A percentile compares a stretch with the other conserved stretches of the same genome.
Conservation (phyloP, 495 filamentous ascomycete genomes). For the Chlorociboria aeruginascens region DNA sequence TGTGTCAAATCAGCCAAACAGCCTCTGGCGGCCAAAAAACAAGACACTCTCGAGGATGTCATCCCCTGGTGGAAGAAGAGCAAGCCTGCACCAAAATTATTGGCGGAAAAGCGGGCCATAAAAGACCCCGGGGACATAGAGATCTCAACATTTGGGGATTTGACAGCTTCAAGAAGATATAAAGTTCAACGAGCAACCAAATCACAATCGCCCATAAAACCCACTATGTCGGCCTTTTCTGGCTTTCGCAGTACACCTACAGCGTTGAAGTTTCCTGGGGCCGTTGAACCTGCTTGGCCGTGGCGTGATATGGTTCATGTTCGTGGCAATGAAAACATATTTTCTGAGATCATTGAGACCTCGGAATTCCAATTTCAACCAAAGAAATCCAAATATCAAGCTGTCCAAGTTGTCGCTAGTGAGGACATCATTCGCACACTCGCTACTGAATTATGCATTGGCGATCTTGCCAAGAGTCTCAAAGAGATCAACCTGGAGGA, state of each 20-base stretch:
- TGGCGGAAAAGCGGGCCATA: not conserved
- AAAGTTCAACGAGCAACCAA: constrained; percentile 5
- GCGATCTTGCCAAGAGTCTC: constrained; percentile 13
- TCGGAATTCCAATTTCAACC: not conserved
- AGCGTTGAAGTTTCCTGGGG: constrained; percentile 45
- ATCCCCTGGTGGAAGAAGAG: too few species aligned
- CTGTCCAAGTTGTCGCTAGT: constrained; percentile 25
- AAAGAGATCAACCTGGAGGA: constrained; percentile 25
- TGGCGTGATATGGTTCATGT: constrained; percentile 51
- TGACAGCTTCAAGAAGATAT: not conserved
- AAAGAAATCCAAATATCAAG: constrained; percentile 39
- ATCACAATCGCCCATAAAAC: constrained; percentile 24
- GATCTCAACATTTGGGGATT: not conserved
- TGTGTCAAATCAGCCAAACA: not conserved
- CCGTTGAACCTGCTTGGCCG: constrained; percentile 58
- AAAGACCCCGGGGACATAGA: not conserved
- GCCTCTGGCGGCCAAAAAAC: not conserved
- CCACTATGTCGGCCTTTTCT: constrained; percentile 7
- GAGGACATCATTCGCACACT: constrained; percentile 33
- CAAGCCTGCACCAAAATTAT: not conserved
- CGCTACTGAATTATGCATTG: constrained; percentile 23
- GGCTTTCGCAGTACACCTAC: constrained; percentile 23
- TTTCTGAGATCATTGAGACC: not conserved
- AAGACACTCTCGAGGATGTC: not conserved
- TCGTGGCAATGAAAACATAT: constrained; percentile 24